Percentiles rank a stretch among this genome's conserved stretches.
phyloP scores from a whole-genome alignment of 164 flowering plant genomes.

The Nelumbo lutea region DNA sequence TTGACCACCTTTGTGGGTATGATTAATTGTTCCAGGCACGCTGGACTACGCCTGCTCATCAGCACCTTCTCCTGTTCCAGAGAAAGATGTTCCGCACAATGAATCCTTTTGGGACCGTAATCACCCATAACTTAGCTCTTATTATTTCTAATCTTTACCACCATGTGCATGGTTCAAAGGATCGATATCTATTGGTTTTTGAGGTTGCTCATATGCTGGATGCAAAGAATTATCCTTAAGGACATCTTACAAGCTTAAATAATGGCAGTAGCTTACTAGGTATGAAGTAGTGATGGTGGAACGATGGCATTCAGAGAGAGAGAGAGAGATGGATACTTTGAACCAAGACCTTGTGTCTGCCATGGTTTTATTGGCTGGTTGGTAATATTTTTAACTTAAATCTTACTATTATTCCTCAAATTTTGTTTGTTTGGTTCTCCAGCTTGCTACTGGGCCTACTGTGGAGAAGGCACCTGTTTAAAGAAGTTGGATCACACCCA shows the following conservation, averaged over 20 bases:
- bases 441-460: conserved; percentile 69
- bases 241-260: no score
- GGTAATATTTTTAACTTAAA: not conserved
- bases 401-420: not conserved
- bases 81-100: conserved; percentile 20
- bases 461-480: conserved; percentile 60
- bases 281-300: no score
- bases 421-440: not conserved
- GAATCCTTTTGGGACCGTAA: conserved; percentile 56
- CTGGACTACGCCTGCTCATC: conserved; percentile 11
- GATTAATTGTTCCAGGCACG: conserved; percentile 13
- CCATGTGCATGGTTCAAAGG: no score
- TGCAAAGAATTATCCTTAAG: no score
- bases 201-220: no score
- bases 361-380: no score
- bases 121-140: not conserved
- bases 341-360: no score
- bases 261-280: no score
- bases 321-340: no score
- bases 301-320: no score
- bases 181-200: no score
- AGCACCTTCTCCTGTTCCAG: conserved; percentile 34
- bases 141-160: not conserved
- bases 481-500: conserved; percentile 19
- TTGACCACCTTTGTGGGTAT: no score